Conservation (phyloP, 768 basidiomycete genomes). For the Phylloporus rhodoxanthus region DNA sequence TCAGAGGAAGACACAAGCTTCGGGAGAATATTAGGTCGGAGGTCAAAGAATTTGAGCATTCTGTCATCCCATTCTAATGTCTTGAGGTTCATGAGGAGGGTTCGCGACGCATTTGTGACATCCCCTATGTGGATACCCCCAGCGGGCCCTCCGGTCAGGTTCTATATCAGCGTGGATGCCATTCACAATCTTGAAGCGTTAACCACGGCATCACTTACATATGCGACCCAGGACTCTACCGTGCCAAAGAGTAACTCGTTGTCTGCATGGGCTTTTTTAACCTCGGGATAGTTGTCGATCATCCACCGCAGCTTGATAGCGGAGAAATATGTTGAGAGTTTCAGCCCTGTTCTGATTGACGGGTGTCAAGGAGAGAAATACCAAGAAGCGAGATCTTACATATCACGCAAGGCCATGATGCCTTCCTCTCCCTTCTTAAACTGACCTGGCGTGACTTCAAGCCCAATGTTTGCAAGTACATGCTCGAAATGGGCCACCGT, state of each 20-base stretch:
- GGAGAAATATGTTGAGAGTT: slow-evolving; percentile 97
- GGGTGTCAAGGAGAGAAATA: background rate
- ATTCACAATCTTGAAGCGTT: background rate
- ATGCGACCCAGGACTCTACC: slow-evolving; percentile 94
- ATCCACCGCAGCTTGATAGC: slow-evolving; percentile 97
- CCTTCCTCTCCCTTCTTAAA: slow-evolving; percentile 71
- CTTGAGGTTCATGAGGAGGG: slow-evolving; percentile 79
- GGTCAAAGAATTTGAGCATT: slow-evolving; percentile 81
- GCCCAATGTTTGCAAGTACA: slow-evolving; percentile 64
- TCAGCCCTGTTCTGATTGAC: slow-evolving; percentile 71
- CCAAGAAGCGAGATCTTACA: slow-evolving; percentile 42
- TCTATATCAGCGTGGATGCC: slow-evolving; percentile 37
- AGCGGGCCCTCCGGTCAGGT: slow-evolving; percentile 73
- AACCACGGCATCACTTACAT: slow-evolving; percentile 44
- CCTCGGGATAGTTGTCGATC: slow-evolving; percentile 78
- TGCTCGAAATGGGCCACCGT: slow-evolving; percentile 76
- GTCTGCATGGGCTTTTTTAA: slow-evolving; percentile 68
- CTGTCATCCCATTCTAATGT: slow-evolving; percentile 79
- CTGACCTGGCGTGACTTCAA: slow-evolving; percentile 61
- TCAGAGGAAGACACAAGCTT: slow-evolving; percentile 87
- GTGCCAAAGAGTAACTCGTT: slow-evolving; percentile 90
- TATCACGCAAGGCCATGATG: slow-evolving; percentile 53
- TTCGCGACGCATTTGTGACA: slow-evolving; percentile 94
- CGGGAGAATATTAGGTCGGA: slow-evolving; percentile 75
- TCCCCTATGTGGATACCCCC: slow-evolving; percentile 80